A percentile compares a stretch with the other conserved stretches of the same genome.
Conservation (phyloP, 345 rosid genomes). For the Angophora floribunda region DNA sequence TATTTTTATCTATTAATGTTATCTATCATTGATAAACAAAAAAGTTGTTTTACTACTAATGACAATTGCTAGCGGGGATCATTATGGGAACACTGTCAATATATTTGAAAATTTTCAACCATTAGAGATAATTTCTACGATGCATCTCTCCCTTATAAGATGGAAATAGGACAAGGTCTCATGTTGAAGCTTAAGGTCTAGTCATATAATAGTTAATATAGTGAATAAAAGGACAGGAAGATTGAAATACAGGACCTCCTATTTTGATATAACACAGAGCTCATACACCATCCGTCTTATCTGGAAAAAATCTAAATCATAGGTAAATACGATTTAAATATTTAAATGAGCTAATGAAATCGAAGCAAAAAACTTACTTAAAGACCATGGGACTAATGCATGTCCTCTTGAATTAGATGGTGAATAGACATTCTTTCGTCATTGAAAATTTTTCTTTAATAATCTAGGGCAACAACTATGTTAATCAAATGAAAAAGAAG, state of each 20-base stretch:
- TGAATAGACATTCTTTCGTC: neutral
- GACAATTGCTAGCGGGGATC: neutral
- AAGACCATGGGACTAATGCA: neutral
- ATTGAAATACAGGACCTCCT: neutral
- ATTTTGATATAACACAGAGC: neutral
- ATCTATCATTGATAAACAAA: neutral
- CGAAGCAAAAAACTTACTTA: neutral
- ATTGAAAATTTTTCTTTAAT: neutral
- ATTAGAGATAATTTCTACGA: neutral
- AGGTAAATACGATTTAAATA: neutral
- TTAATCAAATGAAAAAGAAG: neutral
- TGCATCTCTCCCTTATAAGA: no score
- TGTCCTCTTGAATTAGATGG: neutral
- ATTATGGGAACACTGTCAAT: neutral
- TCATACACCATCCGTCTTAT: neutral
- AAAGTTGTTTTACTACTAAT: neutral
- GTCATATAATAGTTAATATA: no score
- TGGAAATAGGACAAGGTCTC: no score
- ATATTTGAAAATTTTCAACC: no score
- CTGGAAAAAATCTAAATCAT: no score
- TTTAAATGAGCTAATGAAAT: neutral
- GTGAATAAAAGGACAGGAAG: neutral
- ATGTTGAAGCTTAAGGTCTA: no score
- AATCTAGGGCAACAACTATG: neutral
- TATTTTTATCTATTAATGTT: no score